Percentiles rank a stretch among this genome's conserved stretches.
phyloP scores from a whole-genome alignment of 129 eudicot genomes.

The Escallonia herrerae region DNA sequence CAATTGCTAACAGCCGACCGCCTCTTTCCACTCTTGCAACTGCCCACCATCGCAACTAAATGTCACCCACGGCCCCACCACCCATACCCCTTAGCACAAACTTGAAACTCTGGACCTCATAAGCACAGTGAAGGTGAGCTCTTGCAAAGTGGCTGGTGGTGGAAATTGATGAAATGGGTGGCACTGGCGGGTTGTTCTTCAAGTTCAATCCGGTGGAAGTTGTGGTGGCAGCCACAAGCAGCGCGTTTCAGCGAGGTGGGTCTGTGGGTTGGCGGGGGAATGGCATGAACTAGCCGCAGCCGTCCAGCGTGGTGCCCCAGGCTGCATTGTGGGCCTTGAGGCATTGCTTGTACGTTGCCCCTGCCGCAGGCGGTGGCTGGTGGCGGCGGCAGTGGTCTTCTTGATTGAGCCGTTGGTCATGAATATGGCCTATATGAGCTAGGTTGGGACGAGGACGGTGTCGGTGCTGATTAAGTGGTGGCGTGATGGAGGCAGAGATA shows the following conservation, averaged over 20 bases:
- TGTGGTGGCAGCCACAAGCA: slow-evolving; percentile 21
- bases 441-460: too few species aligned
- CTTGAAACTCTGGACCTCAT: too few species aligned
- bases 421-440: too few species aligned
- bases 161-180: not conserved
- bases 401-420: too few species aligned
- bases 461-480: too few species aligned
- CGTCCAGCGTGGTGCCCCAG: slow-evolving; percentile 16
- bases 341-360: slow-evolving; percentile 13
- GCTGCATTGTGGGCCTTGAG: slow-evolving; percentile 20
- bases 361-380: not conserved
- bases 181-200: not conserved
- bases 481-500: too few species aligned
- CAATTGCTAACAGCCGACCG: too few species aligned
- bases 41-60: too few species aligned
- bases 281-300: slow-evolving; percentile 23
- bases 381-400: not conserved
- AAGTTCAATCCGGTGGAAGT: slow-evolving; percentile 4
- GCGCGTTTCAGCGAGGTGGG: slow-evolving; percentile 17
- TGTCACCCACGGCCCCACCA: too few species aligned
- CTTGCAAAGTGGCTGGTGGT: not conserved
- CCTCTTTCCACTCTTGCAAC: too few species aligned
- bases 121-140: too few species aligned
- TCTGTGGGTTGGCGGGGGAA: not conserved
- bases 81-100: too few species aligned